Percentiles rank a stretch among this genome's conserved stretches.
phyloP scores from a whole-genome alignment of 495 filamentous ascomycete genomes.

The Hypoxylon crocopeplum region DNA sequence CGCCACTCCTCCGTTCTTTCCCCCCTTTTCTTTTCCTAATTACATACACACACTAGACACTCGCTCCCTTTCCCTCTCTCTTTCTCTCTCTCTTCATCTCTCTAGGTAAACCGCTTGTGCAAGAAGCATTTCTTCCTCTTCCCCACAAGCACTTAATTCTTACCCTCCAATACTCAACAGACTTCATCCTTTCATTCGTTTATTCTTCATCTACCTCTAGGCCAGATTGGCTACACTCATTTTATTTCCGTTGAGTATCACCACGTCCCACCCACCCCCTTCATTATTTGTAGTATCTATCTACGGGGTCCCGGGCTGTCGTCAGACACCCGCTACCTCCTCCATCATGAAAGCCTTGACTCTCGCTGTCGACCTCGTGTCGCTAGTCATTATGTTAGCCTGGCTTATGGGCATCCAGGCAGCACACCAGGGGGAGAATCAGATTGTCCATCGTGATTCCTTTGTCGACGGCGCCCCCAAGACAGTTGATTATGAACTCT shows the following conservation, averaged over 20 bases:
- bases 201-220: background rate
- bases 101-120: background rate
- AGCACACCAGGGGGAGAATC: conserved; percentile 37
- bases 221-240: conserved; percentile 4
- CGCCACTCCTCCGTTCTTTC: background rate
- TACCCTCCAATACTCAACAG: background rate
- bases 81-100: background rate
- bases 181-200: background rate
- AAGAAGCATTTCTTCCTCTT: background rate
- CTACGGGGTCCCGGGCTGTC: background rate
- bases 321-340: background rate
- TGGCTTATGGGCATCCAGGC: conserved; percentile 38
- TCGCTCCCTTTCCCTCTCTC: background rate
- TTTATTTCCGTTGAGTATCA: conserved; percentile 7
- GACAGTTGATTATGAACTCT: conserved; percentile 35
- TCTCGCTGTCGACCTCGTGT: conserved; percentile 44
- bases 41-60: background rate
- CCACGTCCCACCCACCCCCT: background rate
- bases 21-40: background rate
- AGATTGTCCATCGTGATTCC: conserved; percentile 28
- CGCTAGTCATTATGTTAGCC: conserved; percentile 42
- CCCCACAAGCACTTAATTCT: background rate
- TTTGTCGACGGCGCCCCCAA: conserved; percentile 14
- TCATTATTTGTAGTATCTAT: conserved; percentile 17
- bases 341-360: conserved; percentile 47